A percentile compares a stretch with the other conserved stretches of the same genome.
phyloP scores from a whole-genome alignment of 1,284 basidiomycete species.

The Ceratobasidium sp. region DNA sequence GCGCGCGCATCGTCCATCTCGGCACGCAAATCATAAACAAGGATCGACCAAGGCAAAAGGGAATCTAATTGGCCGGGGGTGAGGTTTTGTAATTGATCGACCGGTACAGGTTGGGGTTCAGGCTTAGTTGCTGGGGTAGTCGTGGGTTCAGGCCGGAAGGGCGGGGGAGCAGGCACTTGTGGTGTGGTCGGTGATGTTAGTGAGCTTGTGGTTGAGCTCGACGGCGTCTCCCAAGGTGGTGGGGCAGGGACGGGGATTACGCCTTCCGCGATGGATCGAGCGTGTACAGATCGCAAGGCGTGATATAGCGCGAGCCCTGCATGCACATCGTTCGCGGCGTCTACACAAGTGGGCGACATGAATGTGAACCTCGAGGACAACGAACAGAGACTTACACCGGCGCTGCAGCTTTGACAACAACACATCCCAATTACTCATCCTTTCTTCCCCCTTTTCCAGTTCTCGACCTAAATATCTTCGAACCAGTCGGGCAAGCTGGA shows the following conservation, averaged over 20 bases:
- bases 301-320: conserved; percentile 45
- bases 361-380: no score
- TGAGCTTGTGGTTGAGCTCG: neutral
- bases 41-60: conserved; percentile 22
- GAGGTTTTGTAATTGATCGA: conserved; percentile 16
- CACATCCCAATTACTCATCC: conserved; percentile 47
- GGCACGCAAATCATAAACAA: conserved; percentile 8
- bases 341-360: neutral
- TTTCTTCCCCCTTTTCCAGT: conserved; percentile 42
- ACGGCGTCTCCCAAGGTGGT: neutral
- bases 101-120: conserved; percentile 3
- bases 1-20: conserved; percentile 19
- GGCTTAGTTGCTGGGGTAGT: neutral
- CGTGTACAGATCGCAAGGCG: conserved; percentile 14
- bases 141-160: conserved; percentile 13
- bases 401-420: conserved; percentile 14
- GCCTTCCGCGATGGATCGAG: conserved; percentile 32
- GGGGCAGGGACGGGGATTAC: conserved; percentile 14
- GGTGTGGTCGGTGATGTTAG: neutral
- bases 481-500: conserved; percentile 27
- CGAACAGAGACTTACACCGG: conserved; percentile 36
- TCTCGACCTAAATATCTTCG: conserved; percentile 39
- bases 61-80: conserved; percentile 31
- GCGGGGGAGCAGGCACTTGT: neutral
- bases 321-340: conserved; percentile 47